Conservation (phyloP, 257 asterid genomes). For the Lavandula angustifolia region DNA sequence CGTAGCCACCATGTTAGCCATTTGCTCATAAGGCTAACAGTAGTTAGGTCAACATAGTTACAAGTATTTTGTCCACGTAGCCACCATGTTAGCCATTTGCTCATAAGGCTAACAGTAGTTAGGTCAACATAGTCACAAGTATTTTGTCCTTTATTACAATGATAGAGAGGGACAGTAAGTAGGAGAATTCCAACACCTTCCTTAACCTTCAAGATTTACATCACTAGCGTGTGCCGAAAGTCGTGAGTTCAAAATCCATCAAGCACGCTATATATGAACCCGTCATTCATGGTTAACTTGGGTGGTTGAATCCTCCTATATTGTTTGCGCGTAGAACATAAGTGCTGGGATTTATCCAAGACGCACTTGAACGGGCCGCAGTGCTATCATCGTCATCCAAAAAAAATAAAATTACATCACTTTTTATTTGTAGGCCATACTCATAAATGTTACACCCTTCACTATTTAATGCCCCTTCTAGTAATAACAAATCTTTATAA, state of each 20-base stretch:
- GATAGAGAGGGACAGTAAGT: constrained; percentile 3
- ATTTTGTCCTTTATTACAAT: constrained; percentile 25
- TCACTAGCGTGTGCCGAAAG: too few species aligned
- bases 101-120: not conserved
- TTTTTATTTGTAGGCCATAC: constrained; percentile 10
- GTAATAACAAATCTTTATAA: constrained; percentile 25
- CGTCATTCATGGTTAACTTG: too few species aligned
- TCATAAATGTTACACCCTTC: constrained; percentile 41
- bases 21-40: not conserved
- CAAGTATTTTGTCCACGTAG: constrained; percentile 27
- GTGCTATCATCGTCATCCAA: too few species aligned
- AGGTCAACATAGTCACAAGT: constrained; percentile 28
- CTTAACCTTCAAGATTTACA: constrained; percentile 30
- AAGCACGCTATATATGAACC: too few species aligned
- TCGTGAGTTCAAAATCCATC: too few species aligned
- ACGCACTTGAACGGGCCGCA: too few species aligned
- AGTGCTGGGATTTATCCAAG: too few species aligned
- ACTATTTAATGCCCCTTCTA: constrained; percentile 35
- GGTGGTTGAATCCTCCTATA: too few species aligned
- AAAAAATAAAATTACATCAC: too few species aligned
- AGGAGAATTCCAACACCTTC: constrained; percentile 22
- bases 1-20: constrained; percentile 1
- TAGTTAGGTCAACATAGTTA: constrained; percentile 24
- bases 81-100: not conserved
- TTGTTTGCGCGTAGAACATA: too few species aligned